A percentile compares a stretch with the other conserved stretches of the same genome.
Conservation (phyloP, 371 early-diverging fungal genomes). For the Apophysomyces elegans region DNA sequence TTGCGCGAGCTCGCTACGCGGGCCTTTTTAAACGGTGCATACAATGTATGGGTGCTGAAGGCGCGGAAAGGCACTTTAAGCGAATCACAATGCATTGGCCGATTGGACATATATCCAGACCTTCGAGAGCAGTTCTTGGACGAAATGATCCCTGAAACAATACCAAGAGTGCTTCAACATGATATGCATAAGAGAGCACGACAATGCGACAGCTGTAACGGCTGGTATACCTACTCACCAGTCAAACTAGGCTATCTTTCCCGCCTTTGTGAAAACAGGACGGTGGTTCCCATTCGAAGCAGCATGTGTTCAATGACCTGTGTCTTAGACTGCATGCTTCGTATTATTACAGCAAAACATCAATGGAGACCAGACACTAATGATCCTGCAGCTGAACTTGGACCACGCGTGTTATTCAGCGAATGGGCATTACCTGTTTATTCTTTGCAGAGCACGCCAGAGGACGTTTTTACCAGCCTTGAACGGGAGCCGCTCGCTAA, state of each 20-base stretch:
- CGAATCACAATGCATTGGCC: neutral
- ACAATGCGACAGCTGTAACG: slow-evolving; percentile 41
- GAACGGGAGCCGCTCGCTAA: neutral
- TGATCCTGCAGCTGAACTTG: neutral
- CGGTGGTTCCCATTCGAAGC: slow-evolving; percentile 36
- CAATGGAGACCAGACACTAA: slow-evolving; percentile 23
- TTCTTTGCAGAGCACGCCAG: neutral
- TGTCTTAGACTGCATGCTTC: slow-evolving; percentile 18
- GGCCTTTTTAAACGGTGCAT: neutral
- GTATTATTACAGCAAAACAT: slow-evolving; percentile 17
- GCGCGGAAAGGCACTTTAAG: neutral
- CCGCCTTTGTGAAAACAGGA: slow-evolving; percentile 30
- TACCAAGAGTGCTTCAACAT: slow-evolving; percentile 13
- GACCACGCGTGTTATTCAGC: neutral
- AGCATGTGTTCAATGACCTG: slow-evolving; percentile 37
- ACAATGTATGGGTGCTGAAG: neutral
- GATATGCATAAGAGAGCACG: slow-evolving; percentile 14
- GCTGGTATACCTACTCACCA: slow-evolving; percentile 30
- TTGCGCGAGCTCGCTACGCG: slow-evolving; percentile 16
- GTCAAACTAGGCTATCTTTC: slow-evolving; percentile 36
- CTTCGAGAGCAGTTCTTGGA: slow-evolving; percentile 11
- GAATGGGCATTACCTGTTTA: neutral
- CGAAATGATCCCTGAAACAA: neutral
- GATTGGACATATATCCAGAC: slow-evolving; percentile 12
- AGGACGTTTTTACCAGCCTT: neutral